phyloP scores from a whole-genome alignment of 192 early-diverging fungal species.

The Obelidium mucronatum region DNA sequence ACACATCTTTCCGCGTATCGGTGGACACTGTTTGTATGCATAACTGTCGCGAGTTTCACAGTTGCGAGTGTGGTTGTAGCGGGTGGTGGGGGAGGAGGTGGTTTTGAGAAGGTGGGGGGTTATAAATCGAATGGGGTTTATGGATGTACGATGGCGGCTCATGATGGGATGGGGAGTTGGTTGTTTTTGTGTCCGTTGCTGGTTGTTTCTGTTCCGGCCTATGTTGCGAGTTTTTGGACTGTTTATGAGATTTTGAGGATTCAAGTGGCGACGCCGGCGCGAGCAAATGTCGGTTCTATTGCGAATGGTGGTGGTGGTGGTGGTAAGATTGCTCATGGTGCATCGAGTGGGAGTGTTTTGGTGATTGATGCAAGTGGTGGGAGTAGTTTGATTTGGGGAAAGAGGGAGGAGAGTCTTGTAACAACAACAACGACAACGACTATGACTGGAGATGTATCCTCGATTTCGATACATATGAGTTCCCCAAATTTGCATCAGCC shows the following conservation, averaged over 20 bases:
- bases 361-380: too few species aligned
- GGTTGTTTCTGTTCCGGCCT: not conserved
- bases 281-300: not conserved
- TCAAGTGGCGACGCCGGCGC: not conserved
- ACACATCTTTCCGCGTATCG: not conserved
- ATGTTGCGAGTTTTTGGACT: not conserved
- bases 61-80: not conserved
- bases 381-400: too few species aligned
- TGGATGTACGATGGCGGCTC: not conserved
- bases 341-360: too few species aligned
- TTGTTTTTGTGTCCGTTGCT: not conserved
- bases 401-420: too few species aligned
- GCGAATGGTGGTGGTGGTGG: too few species aligned
- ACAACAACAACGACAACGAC: too few species aligned
- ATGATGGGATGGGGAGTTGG: not conserved
- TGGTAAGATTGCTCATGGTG: too few species aligned
- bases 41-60: too few species aligned
- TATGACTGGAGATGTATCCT: too few species aligned
- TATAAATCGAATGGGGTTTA: not conserved
- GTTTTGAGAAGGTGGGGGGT: not conserved
- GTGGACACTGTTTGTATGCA: not conserved
- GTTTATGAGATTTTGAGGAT: not conserved
- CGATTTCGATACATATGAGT: too few species aligned
- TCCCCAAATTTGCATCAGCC: too few species aligned
- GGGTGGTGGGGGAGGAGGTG: not conserved